Conservation (phyloP, 176 grass and related monocot genomes). For the Musa acuminata region DNA sequence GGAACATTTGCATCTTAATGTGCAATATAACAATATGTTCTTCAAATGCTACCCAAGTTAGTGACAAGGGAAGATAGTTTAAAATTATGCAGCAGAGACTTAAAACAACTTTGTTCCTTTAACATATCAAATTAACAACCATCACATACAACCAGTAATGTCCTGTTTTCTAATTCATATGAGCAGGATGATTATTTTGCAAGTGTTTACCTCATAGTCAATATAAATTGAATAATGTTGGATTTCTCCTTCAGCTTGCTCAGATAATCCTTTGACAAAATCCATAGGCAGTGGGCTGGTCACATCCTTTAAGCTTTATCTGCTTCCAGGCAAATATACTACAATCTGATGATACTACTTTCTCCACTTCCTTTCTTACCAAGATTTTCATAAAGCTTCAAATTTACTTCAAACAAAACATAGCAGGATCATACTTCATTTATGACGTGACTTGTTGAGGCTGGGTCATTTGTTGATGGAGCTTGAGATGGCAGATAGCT, state of each 20-base stretch:
- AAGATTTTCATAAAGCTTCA: conserved; percentile 92
- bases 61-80: no score
- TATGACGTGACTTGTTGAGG: conserved; percentile 44
- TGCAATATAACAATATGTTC: no score
- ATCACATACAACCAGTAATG: background rate
- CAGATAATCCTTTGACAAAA: conserved; percentile 98
- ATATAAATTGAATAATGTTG: conserved; percentile 93
- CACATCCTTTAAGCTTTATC: conserved; percentile 90
- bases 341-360: conserved; percentile 74
- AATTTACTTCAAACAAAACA: conserved; percentile 81
- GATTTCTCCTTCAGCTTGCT: conserved; percentile 80
- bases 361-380: conserved; percentile 92
- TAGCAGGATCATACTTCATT: conserved; percentile 65
- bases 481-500: conserved; percentile 32
- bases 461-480: conserved; percentile 31
- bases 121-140: background rate
- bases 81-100: no score
- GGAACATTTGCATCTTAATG: no score
- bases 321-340: conserved; percentile 88
- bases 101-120: background rate
- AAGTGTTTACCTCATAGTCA: conserved; percentile 75
- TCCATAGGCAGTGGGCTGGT: conserved; percentile 76
- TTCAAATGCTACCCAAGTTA: no score
- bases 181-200: background rate
- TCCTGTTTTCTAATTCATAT: background rate